Evolutionary conservation across 768 basidiomycete species (phyloP).

Genomic region (Agaricus blazei): DNA sequence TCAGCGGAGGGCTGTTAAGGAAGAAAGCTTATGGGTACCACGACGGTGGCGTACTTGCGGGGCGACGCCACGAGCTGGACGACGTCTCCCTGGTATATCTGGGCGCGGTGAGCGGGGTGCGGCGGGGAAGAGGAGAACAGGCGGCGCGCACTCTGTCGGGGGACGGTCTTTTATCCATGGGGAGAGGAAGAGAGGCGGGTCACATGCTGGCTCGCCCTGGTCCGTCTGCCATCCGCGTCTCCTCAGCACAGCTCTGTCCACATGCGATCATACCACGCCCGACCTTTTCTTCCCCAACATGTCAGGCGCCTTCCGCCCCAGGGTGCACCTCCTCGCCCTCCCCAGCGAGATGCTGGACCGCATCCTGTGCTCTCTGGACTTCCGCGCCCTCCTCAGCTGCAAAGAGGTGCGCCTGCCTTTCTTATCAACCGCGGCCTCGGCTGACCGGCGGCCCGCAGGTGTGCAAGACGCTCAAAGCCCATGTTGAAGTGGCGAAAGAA

Average conservation of each 20-base stretch:
- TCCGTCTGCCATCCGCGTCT: background rate
- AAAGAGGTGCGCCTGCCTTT: conserved; percentile 15
- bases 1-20: background rate
- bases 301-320: conserved; percentile 1
- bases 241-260: background rate
- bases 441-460: conserved; percentile 17
- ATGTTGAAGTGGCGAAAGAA: conserved; percentile 22
- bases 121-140: background rate
- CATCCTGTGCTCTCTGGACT: conserved; percentile 14
- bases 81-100: conserved; percentile 70
- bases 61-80: conserved; percentile 43
- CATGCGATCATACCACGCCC: background rate
- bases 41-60: conserved; percentile 51
- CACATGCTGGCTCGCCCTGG: conserved; percentile 6
- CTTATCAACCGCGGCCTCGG: too few relatives aligned
- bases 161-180: background rate
- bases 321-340: conserved; percentile 1
- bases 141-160: background rate
- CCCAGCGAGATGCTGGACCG: conserved; percentile 17
- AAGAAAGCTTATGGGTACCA: conserved; percentile 37
- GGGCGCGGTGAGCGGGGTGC: background rate
- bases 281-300: background rate
- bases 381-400: conserved; percentile 19
- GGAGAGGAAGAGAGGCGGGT: background rate
- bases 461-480: conserved; percentile 23